Conservation (phyloP, 768 basidiomycete species). For the Psilocybe azurescens region DNA sequence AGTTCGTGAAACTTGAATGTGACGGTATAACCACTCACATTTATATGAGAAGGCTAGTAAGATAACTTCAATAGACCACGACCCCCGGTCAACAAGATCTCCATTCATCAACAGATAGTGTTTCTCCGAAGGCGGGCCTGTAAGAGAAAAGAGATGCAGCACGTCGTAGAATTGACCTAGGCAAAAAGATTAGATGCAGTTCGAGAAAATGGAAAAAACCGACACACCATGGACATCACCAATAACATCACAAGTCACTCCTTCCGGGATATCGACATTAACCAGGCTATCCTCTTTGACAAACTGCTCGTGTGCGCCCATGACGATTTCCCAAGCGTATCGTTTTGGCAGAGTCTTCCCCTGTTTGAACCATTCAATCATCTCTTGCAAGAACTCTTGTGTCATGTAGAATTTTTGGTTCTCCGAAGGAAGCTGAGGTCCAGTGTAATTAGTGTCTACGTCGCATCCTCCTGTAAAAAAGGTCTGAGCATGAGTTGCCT, state of each 20-base stretch:
- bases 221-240: slow-evolving; percentile 91
- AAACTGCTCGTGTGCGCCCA: slow-evolving; percentile 83
- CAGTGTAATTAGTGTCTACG: slow-evolving; percentile 72
- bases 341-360: slow-evolving; percentile 92
- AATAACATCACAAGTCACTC: slow-evolving; percentile 88
- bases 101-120: slow-evolving; percentile 92
- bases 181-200: slow-evolving; percentile 7
- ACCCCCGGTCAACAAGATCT: slow-evolving; percentile 97
- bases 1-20: not conserved
- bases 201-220: not conserved
- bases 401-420: slow-evolving; percentile 78
- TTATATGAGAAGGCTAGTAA: slow-evolving; percentile 94
- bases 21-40: slow-evolving; percentile 55
- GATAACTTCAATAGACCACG: slow-evolving; percentile 93
- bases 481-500: too few relatives aligned
- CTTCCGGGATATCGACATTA: slow-evolving; percentile 74
- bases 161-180: slow-evolving; percentile 96
- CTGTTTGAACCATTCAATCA: slow-evolving; percentile 93
- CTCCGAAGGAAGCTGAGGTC: slow-evolving; percentile 69
- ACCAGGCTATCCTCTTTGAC: slow-evolving; percentile 83
- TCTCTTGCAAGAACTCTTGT: slow-evolving; percentile 76
- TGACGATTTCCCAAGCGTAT: slow-evolving; percentile 94
- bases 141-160: slow-evolving; percentile 83
- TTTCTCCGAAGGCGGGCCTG: slow-evolving; percentile 83
- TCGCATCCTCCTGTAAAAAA: slow-evolving; percentile 70